These are phyloP conservation scores for Clitocybe nebularis DNA, from an alignment of 1,284 basidiomycete genomes.

Conservation along the genomic window DNA sequence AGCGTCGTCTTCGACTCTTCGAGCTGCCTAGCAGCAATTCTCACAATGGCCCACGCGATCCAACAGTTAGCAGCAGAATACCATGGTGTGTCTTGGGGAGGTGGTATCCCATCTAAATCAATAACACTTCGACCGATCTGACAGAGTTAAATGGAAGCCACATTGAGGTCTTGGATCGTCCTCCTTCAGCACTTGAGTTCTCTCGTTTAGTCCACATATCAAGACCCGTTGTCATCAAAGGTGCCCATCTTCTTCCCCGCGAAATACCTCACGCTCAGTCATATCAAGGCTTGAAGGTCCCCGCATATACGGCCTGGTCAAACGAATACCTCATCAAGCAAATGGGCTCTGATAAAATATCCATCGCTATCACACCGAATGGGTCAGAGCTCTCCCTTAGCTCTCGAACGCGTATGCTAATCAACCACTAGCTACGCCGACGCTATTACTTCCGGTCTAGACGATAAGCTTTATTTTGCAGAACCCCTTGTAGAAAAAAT, in stretches of 20 bases:
- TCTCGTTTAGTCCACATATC: constrained; percentile 67
- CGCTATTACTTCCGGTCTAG: constrained; percentile 57
- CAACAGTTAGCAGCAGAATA: constrained; percentile 51
- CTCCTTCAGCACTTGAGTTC: constrained; percentile 74
- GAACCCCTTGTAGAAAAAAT: constrained; percentile 73
- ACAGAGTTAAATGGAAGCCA: constrained; percentile 64
- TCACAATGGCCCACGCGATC: no score
- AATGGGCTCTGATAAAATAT: constrained; percentile 55
- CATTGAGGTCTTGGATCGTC: constrained; percentile 47
- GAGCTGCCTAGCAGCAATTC: no score
- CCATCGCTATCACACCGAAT: constrained; percentile 80
- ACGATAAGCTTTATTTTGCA: constrained; percentile 66
- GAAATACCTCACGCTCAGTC: constrained; percentile 1
- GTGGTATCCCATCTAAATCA: background rate
- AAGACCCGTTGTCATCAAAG: constrained; percentile 77
- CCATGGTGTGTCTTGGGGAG: constrained; percentile 33
- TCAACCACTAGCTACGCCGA: constrained; percentile 63
- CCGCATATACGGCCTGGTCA: constrained; percentile 50
- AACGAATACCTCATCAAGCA: constrained; percentile 55
- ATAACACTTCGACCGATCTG: background rate
- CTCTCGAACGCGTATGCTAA: background rate
- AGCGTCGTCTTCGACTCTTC: no score
- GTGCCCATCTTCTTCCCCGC: constrained; percentile 29
- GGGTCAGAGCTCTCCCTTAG: constrained; percentile 49
- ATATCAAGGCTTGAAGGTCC: constrained; percentile 31